Evolutionary conservation across 345 rosid species (phyloP).

Genomic region (Aegle marmelos): DNA sequence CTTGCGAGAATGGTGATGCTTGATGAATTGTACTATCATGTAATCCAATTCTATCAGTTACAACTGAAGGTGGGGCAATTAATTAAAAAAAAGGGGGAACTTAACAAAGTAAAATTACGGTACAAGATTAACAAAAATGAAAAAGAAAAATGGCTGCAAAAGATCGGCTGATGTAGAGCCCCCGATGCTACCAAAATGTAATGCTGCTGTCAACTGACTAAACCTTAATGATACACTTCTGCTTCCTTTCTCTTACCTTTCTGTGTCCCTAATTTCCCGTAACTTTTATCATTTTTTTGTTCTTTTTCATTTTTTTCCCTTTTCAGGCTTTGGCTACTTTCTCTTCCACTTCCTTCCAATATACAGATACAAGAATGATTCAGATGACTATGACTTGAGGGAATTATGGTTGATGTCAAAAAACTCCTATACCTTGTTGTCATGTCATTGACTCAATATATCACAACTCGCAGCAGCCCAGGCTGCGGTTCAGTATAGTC

Average conservation of each 20-base stretch:
- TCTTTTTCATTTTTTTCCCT: neutral
- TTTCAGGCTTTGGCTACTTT: constrained; percentile 34
- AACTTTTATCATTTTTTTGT: neutral
- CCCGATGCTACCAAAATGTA: constrained; percentile 45
- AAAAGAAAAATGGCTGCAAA: constrained; percentile 16
- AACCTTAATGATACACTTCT: constrained; percentile 41
- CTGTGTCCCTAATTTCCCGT: constrained; percentile 10
- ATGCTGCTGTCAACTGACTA: constrained; percentile 32
- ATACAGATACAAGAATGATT: constrained; percentile 58
- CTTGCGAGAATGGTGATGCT: neutral
- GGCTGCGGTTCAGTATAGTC: constrained; percentile 88
- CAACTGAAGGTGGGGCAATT: constrained; percentile 30
- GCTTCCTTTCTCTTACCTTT: constrained; percentile 21
- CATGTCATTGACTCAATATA: constrained; percentile 46
- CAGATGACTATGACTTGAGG: constrained; percentile 25
- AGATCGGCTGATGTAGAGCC: constrained; percentile 24
- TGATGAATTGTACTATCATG: constrained; percentile 41
- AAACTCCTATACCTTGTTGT: constrained; percentile 37
- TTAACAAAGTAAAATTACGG: constrained; percentile 33
- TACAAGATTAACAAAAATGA: constrained; percentile 47
- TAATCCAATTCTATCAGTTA: constrained; percentile 57
- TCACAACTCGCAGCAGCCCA: constrained; percentile 87
- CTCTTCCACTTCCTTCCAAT: constrained; percentile 50
- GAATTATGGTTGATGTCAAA: constrained; percentile 33
- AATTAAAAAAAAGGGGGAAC: constrained; percentile 15